These are phyloP conservation scores for Eutrema japonicum DNA, from an alignment of 345 rosid genomes.

Conservation along the genomic window DNA sequence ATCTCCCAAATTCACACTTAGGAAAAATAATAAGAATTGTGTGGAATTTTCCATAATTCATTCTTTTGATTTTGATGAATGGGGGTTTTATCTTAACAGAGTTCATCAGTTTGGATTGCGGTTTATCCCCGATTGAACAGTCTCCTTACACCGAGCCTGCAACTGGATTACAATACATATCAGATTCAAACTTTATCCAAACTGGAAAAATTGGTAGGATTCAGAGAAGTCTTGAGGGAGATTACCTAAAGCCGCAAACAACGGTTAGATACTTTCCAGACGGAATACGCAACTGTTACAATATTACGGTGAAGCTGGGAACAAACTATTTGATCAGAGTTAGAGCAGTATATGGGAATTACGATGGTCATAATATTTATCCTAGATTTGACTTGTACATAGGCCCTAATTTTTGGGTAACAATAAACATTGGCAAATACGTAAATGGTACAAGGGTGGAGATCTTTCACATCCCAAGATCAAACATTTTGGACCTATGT, in stretches of 20 bases:
- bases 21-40: too few relatives aligned
- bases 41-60: too few relatives aligned
- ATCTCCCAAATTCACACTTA: too few relatives aligned
- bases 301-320: too few relatives aligned
- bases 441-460: slow-evolving; percentile 7
- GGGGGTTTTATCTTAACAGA: slow-evolving; percentile 33
- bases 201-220: slow-evolving; percentile 25
- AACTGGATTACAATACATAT: slow-evolving; percentile 32
- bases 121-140: slow-evolving; percentile 9
- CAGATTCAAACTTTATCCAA: slow-evolving; percentile 42
- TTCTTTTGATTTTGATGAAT: too few relatives aligned
- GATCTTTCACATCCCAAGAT: slow-evolving; percentile 30
- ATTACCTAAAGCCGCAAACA: background rate
- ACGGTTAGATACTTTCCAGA: background rate
- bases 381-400: slow-evolving; percentile 43
- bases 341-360: slow-evolving; percentile 33
- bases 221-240: background rate
- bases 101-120: slow-evolving; percentile 48
- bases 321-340: too few relatives aligned
- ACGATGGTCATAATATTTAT: slow-evolving; percentile 16
- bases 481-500: slow-evolving; percentile 38
- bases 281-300: background rate
- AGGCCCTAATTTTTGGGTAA: slow-evolving; percentile 43
- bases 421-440: background rate
- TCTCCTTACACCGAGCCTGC: slow-evolving; percentile 15